Evolutionary conservation across 495 filamentous ascomycete species (phyloP), one percentile per base, ranked within the genome.

Genomic region (Xylaria castorea): DNA sequence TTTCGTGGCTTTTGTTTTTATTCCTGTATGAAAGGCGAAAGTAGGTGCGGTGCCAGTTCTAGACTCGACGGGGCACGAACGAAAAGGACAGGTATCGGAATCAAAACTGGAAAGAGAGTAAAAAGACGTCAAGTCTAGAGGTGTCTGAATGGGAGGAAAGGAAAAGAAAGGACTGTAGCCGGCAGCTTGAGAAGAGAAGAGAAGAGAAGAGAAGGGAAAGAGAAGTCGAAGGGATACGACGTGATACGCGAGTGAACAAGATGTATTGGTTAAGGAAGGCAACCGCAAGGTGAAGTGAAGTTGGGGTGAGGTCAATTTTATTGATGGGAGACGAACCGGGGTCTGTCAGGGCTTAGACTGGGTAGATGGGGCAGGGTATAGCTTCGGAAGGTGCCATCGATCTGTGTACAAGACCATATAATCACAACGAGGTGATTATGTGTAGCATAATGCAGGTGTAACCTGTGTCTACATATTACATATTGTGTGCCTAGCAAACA

Each of bases 61-160:
- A 0, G 14, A 50, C 6, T 27, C 18, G 42, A 44, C 27, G 16
- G 9, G 44, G 65, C 38, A 44, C 36, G 44, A 58, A 66, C 20
- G 58, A 58, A 67, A 68, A 53, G 46, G 22, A 67, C 64, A 51
- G 50, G 32, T n/a, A 30, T 55, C 25, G n/a, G 27, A 58, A 44
- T 27, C 9, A 62, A 61, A 27, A n/a, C 44, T 9, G 50, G 46
- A 70, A 70, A 66, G 61, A 70, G 60, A 51, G 32, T 63, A 71
- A 67, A 73, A 25, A 73, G 75, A 76, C 75, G 75, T 76, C 75
- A 71, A 79, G 77, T 67, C 77, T 72, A 20, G 30, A 64, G 61
- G 51, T 22, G 55, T 60, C 58, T 32, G 69, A 72, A 71, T 20
- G 51, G 57, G 50, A 70, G 57, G 50, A 71, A 70, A 34, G 20